Evolutionary conservation across 352 stramenopile genomes (phyloP), one percentile per base, ranked within the genome.

Genomic region (Phytophthora citricola): DNA sequence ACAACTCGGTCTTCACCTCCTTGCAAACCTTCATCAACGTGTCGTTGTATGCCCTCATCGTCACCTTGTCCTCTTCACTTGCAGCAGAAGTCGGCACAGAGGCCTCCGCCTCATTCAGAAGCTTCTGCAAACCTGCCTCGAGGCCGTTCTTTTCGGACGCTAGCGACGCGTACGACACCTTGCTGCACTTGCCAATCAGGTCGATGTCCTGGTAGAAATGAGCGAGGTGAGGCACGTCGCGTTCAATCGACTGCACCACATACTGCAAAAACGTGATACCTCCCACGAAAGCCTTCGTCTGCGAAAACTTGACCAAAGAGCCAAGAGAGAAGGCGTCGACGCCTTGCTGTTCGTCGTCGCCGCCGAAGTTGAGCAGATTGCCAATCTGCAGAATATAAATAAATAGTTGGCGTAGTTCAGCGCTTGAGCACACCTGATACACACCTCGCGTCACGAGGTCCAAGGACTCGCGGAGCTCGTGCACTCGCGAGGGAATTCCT

Each of bases 371-470:
- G 48, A 88, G 76, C 53, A 91, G 29, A 64, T 92, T 94, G 22
- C 88, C 88, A 29, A 90, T 84, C 58, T 90, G 83, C 43, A 95
- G 63, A 71, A 95, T 92, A 74, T 93, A 93, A 76, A 92, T 90
- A 81, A 93, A 92, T 78, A 93, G 34, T 77, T 91, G 83, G 48
- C 83, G 85, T 31, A 95, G 75, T 34, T 78, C 83, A 32, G 71
- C 58, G 55, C 85, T 93, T 32, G 78, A 88, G 65, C 85, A 93
- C 31, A 92, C 85, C 78, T 95, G 87, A 29, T 93, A 76, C 45
- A 93, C 79, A 17, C 85, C 81, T 39, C 81, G 77, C 27, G 88
- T 91, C n/a, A 95, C 81, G 14, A 95, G 68, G 15, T 84, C 75
- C 59, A 95, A 76, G 14, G 84, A 93, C 57, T 90, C 80, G 5